Conservation (phyloP, 768 basidiomycete species). For the Mycena polygramma region DNA sequence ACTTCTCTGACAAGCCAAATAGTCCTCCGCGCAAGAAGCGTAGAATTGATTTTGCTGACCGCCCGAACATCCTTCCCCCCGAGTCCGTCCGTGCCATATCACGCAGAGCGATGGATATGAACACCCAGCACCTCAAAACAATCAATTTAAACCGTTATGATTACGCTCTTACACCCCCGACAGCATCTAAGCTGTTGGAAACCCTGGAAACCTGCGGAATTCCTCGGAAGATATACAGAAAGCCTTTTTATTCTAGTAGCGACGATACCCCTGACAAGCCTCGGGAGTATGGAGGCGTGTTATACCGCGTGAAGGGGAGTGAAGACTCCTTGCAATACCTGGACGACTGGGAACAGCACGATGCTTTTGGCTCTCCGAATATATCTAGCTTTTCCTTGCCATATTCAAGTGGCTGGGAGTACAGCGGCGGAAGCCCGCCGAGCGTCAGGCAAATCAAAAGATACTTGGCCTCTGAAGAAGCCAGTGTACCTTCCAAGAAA, state of each 20-base stretch:
- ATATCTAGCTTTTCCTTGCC: constrained; percentile 31
- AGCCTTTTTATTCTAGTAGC: constrained; percentile 84
- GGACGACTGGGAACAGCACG: constrained; percentile 67
- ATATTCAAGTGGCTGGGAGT: constrained; percentile 83
- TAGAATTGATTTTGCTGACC: constrained; percentile 40
- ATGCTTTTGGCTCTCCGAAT: background rate
- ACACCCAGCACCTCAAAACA: constrained; percentile 39
- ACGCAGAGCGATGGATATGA: constrained; percentile 34
- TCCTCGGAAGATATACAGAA: constrained; percentile 73
- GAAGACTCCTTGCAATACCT: constrained; percentile 68
- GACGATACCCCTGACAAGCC: constrained; percentile 76
- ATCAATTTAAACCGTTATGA: constrained; percentile 54
- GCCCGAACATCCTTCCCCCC: background rate
- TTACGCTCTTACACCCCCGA: constrained; percentile 67
- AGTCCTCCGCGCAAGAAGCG: constrained; percentile 38
- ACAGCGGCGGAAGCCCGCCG: constrained; percentile 73
- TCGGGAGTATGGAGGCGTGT: constrained; percentile 83
- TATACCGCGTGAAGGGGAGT: constrained; percentile 77
- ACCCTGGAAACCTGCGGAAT: constrained; percentile 63
- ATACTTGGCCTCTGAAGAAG: constrained; percentile 62
- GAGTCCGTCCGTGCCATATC: constrained; percentile 17
- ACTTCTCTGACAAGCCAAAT: background rate
- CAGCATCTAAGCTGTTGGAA: constrained; percentile 57
- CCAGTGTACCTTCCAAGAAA: constrained; percentile 37
- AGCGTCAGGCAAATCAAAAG: constrained; percentile 63